A percentile compares a stretch with the other conserved stretches of the same genome.
Conservation (phyloP, 1,139 yeast species). For the Taphrina flavorubra region DNA sequence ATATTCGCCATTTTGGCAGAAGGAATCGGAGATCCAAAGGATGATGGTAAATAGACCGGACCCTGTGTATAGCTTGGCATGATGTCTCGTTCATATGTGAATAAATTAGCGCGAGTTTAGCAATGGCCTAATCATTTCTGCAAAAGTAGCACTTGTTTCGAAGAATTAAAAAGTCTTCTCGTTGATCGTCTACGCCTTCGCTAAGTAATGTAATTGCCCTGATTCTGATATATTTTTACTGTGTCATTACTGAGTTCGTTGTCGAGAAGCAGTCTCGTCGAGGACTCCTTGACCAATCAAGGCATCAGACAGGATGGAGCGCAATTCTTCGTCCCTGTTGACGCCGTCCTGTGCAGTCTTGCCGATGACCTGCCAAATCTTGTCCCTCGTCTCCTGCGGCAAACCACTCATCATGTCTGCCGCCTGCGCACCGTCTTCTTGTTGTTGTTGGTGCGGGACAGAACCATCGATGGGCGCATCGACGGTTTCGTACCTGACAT, state of each 20-base stretch:
- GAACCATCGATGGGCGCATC: constrained; percentile 16
- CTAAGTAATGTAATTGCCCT: background rate
- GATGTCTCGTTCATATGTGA: background rate
- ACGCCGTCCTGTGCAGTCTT: constrained; percentile 31
- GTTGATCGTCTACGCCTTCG: background rate
- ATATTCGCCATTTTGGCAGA: constrained; percentile 95
- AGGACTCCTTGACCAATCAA: constrained; percentile 10
- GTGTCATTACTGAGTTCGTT: constrained; percentile 9
- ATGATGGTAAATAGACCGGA: constrained; percentile 19
- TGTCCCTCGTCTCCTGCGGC: constrained; percentile 25
- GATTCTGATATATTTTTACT: background rate
- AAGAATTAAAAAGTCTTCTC: background rate
- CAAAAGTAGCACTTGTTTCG: too few species aligned
- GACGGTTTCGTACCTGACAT: constrained; percentile 53
- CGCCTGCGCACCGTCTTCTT: background rate
- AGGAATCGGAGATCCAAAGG: constrained; percentile 92
- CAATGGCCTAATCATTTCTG: constrained; percentile 8
- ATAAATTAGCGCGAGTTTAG: constrained; percentile 13
- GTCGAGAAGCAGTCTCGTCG: background rate
- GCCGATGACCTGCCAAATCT: constrained; percentile 18
- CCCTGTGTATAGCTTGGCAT: background rate
- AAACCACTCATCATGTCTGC: constrained; percentile 20
- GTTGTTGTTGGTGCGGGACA: background rate
- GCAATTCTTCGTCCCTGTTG: constrained; percentile 28
- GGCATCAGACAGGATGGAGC: constrained; percentile 23